Evolutionary conservation across 2,329 filamentous ascomycete species (phyloP), one percentile per base, ranked within the genome.

Genomic region (Hypoxylon sp.): DNA sequence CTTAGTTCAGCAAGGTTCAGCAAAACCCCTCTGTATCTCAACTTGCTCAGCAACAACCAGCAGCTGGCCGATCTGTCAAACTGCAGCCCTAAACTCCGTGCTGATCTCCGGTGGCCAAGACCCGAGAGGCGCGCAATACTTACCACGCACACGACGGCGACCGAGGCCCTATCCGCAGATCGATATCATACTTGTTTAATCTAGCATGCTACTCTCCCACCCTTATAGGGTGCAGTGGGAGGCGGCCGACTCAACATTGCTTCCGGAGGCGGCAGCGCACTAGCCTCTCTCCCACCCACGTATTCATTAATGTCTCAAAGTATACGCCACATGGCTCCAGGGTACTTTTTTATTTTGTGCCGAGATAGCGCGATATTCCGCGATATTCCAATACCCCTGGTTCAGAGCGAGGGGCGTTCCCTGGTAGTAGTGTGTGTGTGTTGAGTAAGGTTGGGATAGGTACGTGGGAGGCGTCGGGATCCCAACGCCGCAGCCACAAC

Each of bases 11-110:
- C 33, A 46, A 4, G 61, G 31, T 48, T 60, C 44, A 40, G 27
- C 33, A 46, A 4, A 13, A 5, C 22, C 25, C 14, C 8, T 54
- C 35, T 54, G 44, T 37, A 53, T 58, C 50, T 60, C 22, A 65
- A 65, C 56, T 44, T 17, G 27, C 17, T 53, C 20, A 44, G 40
- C 42, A 51, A 10, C 22, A 31, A 35, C 37, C 25, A 56, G 33
- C 48, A 30, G 30, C 48, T 60, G 59, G 54, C 40, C 37, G 63
- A 61, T 66, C 62, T 65, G 69, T 69, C 66, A 69, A 64, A 54
- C 62, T 64, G 66, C 66, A 69, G 56, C 59, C 53, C 40, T 66
- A 69, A 71, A 71, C 66, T 71, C 69, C 69, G 69, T 56, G 66
- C 61, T 69, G 66, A 71, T 71, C 66, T 70, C 66, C 66, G 69